Evolutionary conservation across 2,329 filamentous ascomycete species (phyloP).

Genomic region (Teratosphaeriaceae sp.): DNA sequence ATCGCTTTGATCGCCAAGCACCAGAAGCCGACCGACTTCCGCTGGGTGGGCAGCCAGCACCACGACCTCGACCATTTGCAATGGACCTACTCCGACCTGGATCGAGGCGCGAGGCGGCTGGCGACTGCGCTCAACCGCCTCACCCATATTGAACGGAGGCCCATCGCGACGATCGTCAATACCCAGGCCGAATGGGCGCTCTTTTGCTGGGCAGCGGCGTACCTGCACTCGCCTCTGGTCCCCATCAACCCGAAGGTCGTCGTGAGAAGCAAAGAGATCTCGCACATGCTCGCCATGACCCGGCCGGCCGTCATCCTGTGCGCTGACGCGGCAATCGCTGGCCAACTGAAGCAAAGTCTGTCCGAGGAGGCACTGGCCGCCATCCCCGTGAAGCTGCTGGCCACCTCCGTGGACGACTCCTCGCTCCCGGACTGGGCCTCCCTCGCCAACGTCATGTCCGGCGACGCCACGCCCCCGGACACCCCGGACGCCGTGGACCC

Average conservation of each 20-base stretch:
- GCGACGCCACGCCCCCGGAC: slow-evolving; percentile 25
- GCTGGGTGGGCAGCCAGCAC: slow-evolving; percentile 25
- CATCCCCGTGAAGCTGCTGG: slow-evolving; percentile 20
- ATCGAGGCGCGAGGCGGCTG: slow-evolving; percentile 25
- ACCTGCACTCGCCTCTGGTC: slow-evolving; percentile 27
- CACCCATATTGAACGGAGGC: slow-evolving; percentile 25
- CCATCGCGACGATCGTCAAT: slow-evolving; percentile 25
- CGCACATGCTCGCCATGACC: slow-evolving; percentile 26
- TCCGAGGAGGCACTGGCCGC: slow-evolving; percentile 19
- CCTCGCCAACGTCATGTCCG: slow-evolving; percentile 25
- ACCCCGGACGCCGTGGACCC: slow-evolving; percentile 23
- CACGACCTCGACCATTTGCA: slow-evolving; percentile 21
- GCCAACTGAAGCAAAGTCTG: slow-evolving; percentile 23
- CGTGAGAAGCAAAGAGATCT: slow-evolving; percentile 23
- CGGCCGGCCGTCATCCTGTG: slow-evolving; percentile 22
- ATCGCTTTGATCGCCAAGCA: slow-evolving; percentile 26
- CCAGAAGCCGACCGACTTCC: slow-evolving; percentile 22
- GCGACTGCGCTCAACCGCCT: slow-evolving; percentile 25
- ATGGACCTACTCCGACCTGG: slow-evolving; percentile 27
- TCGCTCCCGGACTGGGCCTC: slow-evolving; percentile 18
- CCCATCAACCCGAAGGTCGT: slow-evolving; percentile 27
- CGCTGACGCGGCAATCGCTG: slow-evolving; percentile 21
- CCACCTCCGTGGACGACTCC: slow-evolving; percentile 14
- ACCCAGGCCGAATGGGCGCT: slow-evolving; percentile 30
- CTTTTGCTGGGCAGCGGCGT: slow-evolving; percentile 27